Evolutionary conservation across 2,329 filamentous ascomycete genomes (phyloP).

Genomic region (Aspergillus thermomutatus): DNA sequence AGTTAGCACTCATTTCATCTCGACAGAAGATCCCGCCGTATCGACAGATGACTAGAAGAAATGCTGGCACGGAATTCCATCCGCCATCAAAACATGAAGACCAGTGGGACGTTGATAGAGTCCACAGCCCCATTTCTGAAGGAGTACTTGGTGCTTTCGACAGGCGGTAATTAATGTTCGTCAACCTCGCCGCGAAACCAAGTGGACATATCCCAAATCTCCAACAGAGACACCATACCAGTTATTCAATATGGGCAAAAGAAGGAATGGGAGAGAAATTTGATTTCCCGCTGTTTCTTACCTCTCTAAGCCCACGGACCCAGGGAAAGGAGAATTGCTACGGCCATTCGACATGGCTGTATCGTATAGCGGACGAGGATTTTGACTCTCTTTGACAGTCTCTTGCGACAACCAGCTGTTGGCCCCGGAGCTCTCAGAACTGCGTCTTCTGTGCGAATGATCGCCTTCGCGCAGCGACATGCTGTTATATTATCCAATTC

Average conservation of each 20-base stretch:
- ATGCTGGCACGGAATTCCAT: not conserved
- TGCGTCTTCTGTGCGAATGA: slow-evolving; percentile 33
- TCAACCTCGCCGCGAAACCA: not conserved
- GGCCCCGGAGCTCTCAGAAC: slow-evolving; percentile 39
- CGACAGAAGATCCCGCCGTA: not conserved
- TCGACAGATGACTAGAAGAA: not conserved
- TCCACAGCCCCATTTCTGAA: not conserved
- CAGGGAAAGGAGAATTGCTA: slow-evolving; percentile 25
- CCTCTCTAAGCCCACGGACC: slow-evolving; percentile 27
- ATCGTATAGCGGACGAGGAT: slow-evolving; percentile 16
- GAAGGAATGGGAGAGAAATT: not conserved
- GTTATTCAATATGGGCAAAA: not conserved
- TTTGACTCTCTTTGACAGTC: slow-evolving; percentile 33
- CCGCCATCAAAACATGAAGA: not conserved
- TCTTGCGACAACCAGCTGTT: slow-evolving; percentile 40
- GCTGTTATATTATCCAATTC: slow-evolving; percentile 15
- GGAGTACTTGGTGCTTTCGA: not conserved
- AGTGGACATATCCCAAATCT: not conserved
- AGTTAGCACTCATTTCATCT: slow-evolving; percentile 8
- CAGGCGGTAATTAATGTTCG: not conserved
- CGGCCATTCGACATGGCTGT: slow-evolving; percentile 23
- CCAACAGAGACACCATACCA: not conserved
- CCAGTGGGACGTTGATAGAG: not conserved
- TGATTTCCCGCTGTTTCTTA: slow-evolving; percentile 22
- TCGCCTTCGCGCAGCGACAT: slow-evolving; percentile 36